Evolutionary conservation across 2,329 filamentous ascomycete genomes (phyloP).

Genomic region (Teratosphaeria nubilosa): DNA sequence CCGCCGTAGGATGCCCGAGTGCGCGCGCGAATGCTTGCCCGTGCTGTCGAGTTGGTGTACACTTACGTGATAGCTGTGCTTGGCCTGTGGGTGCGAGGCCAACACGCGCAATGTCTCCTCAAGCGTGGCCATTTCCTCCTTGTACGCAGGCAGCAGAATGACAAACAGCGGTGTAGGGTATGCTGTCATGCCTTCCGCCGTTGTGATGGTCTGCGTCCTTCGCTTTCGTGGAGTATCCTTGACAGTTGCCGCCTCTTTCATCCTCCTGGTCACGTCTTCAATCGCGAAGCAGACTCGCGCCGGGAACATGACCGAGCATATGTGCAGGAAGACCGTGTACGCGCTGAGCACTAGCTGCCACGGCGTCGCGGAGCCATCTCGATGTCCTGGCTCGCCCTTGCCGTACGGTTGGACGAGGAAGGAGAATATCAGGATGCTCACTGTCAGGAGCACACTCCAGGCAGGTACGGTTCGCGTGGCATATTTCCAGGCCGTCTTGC

Average conservation of each 20-base stretch:
- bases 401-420: conserved; percentile 20
- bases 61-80: conserved; percentile 59
- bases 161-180: conserved; percentile 42
- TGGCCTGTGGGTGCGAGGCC: conserved; percentile 55
- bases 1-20: neutral
- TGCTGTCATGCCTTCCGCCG: conserved; percentile 11
- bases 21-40: neutral
- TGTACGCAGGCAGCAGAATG: conserved; percentile 64
- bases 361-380: conserved; percentile 19
- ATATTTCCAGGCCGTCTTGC: conserved; percentile 14
- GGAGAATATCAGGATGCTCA: conserved; percentile 16
- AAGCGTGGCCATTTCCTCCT: conserved; percentile 59
- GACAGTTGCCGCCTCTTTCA: conserved; percentile 13
- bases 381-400: conserved; percentile 12
- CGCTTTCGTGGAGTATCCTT: conserved; percentile 6
- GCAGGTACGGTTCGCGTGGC: conserved; percentile 20
- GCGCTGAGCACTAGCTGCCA: conserved; percentile 26
- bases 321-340: conserved; percentile 56
- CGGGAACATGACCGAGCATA: conserved; percentile 54
- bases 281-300: conserved; percentile 53
- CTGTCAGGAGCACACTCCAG: conserved; percentile 16
- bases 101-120: conserved; percentile 59
- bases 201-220: conserved; percentile 7
- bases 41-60: neutral
- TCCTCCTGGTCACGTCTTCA: conserved; percentile 42